phyloP scores from a whole-genome alignment of 257 asterid genomes.

The Solanum raphanifolium region DNA sequence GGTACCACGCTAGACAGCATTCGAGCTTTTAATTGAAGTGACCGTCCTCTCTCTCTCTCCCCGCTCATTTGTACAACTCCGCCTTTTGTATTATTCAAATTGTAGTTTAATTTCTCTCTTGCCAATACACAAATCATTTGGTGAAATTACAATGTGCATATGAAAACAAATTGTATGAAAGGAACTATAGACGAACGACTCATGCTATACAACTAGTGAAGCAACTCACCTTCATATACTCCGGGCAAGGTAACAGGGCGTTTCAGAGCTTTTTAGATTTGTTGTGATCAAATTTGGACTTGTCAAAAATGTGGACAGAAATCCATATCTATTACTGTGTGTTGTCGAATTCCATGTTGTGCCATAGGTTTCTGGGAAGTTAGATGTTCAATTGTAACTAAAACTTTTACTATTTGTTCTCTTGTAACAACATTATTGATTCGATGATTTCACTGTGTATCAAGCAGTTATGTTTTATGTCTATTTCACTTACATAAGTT shows the following conservation, averaged over 20 bases:
- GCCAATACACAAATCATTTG: neutral
- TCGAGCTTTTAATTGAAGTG: neutral
- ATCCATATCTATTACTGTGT: neutral
- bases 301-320: neutral
- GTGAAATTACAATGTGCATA: neutral
- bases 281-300: neutral
- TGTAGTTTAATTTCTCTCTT: neutral
- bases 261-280: neutral
- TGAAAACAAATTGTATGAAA: neutral
- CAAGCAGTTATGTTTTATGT: neutral
- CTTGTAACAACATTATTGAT: neutral
- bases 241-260: neutral
- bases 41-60: neutral
- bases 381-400: neutral
- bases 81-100: neutral
- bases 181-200: neutral
- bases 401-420: neutral
- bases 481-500: neutral
- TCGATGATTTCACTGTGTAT: neutral
- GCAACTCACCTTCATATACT: neutral
- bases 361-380: neutral
- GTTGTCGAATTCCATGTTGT: neutral
- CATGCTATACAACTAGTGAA: neutral
- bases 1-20: slow-evolving; percentile 41
- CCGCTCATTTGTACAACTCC: neutral